phyloP scores from a whole-genome alignment of 306 rosid species.

The Fragaria iinumae region DNA sequence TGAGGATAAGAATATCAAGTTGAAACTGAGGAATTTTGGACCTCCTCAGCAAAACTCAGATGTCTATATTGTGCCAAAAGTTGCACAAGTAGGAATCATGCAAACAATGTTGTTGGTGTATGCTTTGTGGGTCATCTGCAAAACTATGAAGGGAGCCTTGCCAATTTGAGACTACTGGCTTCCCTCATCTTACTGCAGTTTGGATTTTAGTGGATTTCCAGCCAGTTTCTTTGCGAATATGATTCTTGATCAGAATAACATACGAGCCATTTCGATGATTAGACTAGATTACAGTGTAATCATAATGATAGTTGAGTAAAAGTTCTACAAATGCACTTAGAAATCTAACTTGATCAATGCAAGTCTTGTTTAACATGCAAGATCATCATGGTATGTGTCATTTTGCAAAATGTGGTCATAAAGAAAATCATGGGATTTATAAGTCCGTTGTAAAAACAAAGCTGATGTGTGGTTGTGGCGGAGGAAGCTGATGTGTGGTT shows the following conservation, averaged over 20 bases:
- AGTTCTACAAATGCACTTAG: neutral
- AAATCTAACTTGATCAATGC: neutral
- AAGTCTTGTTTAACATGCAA: neutral
- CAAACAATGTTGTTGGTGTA: constrained; percentile 57
- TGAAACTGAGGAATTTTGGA: constrained; percentile 54
- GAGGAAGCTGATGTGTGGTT: no score
- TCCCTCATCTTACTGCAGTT: neutral
- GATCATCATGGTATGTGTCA: neutral
- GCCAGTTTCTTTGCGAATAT: neutral
- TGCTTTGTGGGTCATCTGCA: constrained; percentile 65
- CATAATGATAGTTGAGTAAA: no score
- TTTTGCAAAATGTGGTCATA: neutral
- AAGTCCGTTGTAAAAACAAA: neutral
- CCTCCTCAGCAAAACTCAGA: constrained; percentile 26
- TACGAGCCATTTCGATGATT: neutral
- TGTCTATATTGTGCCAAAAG: constrained; percentile 60
- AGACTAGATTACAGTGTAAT: neutral
- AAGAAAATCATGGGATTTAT: neutral
- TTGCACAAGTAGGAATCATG: constrained; percentile 70
- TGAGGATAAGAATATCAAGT: constrained; percentile 67
- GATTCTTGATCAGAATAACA: neutral
- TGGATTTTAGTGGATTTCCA: neutral
- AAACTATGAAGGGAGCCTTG: no score
- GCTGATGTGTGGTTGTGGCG: no score
- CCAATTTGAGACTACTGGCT: no score